These are phyloP conservation scores for Boletus reticulatus DNA, from an alignment of 768 basidiomycete species.

Conservation along the genomic window DNA sequence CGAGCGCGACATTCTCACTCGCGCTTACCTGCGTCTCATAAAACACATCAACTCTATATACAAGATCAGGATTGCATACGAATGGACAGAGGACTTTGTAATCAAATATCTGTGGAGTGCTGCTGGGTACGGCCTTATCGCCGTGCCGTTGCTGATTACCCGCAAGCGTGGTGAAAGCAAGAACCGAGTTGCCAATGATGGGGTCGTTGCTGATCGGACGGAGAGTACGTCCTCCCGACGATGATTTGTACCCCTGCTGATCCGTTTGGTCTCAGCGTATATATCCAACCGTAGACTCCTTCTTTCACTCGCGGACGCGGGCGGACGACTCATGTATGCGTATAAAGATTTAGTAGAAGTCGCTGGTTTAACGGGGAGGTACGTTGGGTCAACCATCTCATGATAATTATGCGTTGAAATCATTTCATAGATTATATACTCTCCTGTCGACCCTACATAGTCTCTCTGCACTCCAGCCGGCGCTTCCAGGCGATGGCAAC, in stretches of 20 bases:
- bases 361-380: slow-evolving; percentile 81
- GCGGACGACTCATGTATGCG: slow-evolving; percentile 93
- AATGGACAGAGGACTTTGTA: slow-evolving; percentile 96
- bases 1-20: slow-evolving; percentile 78
- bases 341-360: slow-evolving; percentile 94
- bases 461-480: slow-evolving; percentile 50
- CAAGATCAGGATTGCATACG: slow-evolving; percentile 90
- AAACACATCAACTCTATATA: slow-evolving; percentile 91
- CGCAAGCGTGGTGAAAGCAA: slow-evolving; percentile 29
- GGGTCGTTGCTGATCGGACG: slow-evolving; percentile 47
- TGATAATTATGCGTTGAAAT: not conserved
- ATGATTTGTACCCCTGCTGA: not conserved
- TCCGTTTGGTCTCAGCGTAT: slow-evolving; percentile 50
- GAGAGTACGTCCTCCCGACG: slow-evolving; percentile 37
- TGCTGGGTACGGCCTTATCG: slow-evolving; percentile 87
- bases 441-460: slow-evolving; percentile 84
- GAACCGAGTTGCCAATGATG: slow-evolving; percentile 16
- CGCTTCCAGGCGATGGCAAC: slow-evolving; percentile 32
- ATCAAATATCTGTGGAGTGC: slow-evolving; percentile 98
- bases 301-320: slow-evolving; percentile 94
- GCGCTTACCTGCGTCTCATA: slow-evolving; percentile 76
- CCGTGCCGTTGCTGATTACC: slow-evolving; percentile 82
- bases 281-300: slow-evolving; percentile 91
- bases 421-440: slow-evolving; percentile 65
- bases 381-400: not conserved